A percentile compares a stretch with the other conserved stretches of the same genome.
Conservation (phyloP, 2,329 filamentous ascomycete genomes). For the Claviceps quebecensis region DNA sequence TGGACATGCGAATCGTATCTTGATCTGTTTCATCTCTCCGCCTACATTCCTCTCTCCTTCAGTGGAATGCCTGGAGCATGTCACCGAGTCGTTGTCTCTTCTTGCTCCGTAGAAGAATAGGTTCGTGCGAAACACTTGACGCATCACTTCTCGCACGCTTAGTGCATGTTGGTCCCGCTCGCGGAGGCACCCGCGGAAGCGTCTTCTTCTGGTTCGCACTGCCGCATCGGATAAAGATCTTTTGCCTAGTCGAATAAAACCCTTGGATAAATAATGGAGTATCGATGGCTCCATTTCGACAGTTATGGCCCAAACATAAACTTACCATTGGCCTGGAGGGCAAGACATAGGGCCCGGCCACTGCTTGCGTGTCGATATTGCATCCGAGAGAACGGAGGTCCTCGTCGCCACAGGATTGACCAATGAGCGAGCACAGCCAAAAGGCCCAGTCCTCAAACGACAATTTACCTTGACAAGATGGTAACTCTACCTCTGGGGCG, state of each 20-base stretch:
- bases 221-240: conserved; percentile 19
- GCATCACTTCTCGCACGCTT: conserved; percentile 3
- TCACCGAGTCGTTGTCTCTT: conserved; percentile 23
- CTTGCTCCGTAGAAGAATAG: conserved; percentile 13
- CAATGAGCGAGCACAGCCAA: conserved; percentile 27
- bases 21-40: background rate
- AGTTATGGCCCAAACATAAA: conserved; percentile 24
- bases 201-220: conserved; percentile 1
- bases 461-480: conserved; percentile 18
- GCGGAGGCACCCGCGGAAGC: conserved; percentile 1
- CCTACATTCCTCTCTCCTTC: background rate
- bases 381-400: conserved; percentile 17
- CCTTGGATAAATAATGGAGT: conserved; percentile 22
- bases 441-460: conserved; percentile 27
- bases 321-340: conserved; percentile 25
- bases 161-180: conserved; percentile 6
- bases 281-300: conserved; percentile 19
- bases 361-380: conserved; percentile 14
- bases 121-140: conserved; percentile 9
- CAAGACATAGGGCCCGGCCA: conserved; percentile 22
- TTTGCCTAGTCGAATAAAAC: conserved; percentile 19
- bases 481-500: conserved; percentile 14
- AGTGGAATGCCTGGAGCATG: conserved; percentile 13
- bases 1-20: background rate
- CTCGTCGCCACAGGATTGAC: conserved; percentile 21